These are phyloP conservation scores for Monosporascus sp. DNA, from an alignment of 2,329 filamentous ascomycete species.

Conservation along the genomic window DNA sequence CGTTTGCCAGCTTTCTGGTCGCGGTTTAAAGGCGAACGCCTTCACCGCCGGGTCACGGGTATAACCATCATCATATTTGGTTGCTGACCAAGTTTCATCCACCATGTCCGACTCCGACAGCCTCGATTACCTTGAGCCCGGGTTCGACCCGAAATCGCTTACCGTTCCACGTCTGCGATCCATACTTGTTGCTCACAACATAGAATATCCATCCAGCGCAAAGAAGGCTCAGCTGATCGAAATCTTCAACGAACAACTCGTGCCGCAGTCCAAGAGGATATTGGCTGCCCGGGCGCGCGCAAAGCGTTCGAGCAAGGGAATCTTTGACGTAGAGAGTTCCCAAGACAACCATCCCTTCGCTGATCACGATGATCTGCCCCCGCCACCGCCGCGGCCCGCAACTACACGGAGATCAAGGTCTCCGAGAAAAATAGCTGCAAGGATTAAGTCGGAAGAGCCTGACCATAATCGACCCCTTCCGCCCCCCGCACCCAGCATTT, in stretches of 20 bases:
- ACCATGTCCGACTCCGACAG: conserved; percentile 61
- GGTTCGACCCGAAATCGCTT: conserved; percentile 77
- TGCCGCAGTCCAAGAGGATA: conserved; percentile 73
- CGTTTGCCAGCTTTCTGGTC: not conserved
- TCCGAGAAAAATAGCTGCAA: conserved; percentile 48
- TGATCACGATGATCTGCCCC: conserved; percentile 51
- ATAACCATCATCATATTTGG: not conserved
- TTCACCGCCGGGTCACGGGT: not conserved
- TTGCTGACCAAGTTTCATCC: conserved; percentile 1
- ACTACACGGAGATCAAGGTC: conserved; percentile 49
- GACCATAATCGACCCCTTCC: conserved; percentile 32
- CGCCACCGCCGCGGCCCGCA: conserved; percentile 37
- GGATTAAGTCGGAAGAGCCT: conserved; percentile 48
- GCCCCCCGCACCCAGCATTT: conserved; percentile 39
- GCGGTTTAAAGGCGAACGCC: not conserved
- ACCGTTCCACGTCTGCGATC: conserved; percentile 86
- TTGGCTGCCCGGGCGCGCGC: conserved; percentile 70
- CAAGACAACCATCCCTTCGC: conserved; percentile 52
- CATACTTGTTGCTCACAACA: conserved; percentile 83
- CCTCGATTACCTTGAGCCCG: conserved; percentile 77
- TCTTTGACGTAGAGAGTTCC: conserved; percentile 62
- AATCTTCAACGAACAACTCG: conserved; percentile 73
- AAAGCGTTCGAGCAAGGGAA: conserved; percentile 82
- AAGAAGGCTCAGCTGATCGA: conserved; percentile 88
- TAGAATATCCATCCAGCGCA: conserved; percentile 79